These are phyloP conservation scores for Plectosphaerella plurivora DNA, from an alignment of 2,329 filamentous ascomycete species.

Conservation along the genomic window DNA sequence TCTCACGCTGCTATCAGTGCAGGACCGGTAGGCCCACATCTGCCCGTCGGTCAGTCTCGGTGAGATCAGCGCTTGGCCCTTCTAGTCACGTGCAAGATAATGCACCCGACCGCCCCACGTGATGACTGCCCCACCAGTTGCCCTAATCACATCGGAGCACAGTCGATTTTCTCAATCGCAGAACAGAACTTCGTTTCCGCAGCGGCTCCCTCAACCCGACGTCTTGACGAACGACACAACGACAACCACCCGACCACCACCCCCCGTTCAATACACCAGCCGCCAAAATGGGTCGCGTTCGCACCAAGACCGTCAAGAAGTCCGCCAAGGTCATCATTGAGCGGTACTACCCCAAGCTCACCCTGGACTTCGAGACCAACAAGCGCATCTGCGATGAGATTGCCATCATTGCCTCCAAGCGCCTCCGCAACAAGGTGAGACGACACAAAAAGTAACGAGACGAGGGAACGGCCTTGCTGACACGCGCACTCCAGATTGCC, in stretches of 20 bases:
- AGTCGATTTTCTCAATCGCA: not conserved
- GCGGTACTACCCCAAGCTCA: slow-evolving; percentile 95
- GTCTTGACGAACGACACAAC: slow-evolving; percentile 19
- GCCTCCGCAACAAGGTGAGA: slow-evolving; percentile 95
- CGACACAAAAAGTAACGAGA: not conserved
- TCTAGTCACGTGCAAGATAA: too few relatives aligned
- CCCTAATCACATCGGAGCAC: slow-evolving; percentile 4
- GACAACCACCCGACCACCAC: slow-evolving; percentile 50
- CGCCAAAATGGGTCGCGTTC: slow-evolving; percentile 66
- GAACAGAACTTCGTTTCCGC: not conserved
- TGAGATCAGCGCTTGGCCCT: too few relatives aligned
- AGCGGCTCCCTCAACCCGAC: not conserved
- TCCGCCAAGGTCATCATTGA: slow-evolving; percentile 99
- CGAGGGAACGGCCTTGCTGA: slow-evolving; percentile 1
- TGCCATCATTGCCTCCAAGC: slow-evolving; percentile 98
- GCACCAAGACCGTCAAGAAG: slow-evolving; percentile 68
- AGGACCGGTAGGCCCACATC: too few relatives aligned
- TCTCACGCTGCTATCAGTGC: too few relatives aligned
- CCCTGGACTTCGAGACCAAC: slow-evolving; percentile 99
- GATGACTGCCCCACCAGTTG: not conserved
- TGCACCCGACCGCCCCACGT: too few relatives aligned
- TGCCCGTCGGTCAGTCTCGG: too few relatives aligned
- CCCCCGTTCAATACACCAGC: slow-evolving; percentile 36
- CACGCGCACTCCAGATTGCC: slow-evolving; percentile 62
- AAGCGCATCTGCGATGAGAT: slow-evolving; percentile 99